These are phyloP conservation scores for Phylloporus rhodoxanthus DNA, from an alignment of 768 basidiomycete genomes.

Conservation along the genomic window DNA sequence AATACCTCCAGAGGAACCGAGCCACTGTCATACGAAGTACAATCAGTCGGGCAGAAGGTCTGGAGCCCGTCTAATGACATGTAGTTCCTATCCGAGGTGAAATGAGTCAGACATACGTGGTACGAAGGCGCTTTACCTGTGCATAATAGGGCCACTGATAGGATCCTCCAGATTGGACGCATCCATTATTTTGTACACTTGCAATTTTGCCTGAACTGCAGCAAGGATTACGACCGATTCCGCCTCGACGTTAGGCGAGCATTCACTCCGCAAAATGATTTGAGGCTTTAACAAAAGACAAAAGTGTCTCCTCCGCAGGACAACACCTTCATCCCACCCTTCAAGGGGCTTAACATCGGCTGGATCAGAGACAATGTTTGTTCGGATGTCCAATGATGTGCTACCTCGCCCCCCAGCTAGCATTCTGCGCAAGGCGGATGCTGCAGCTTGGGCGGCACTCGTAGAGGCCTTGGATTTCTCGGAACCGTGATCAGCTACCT, in stretches of 20 bases:
- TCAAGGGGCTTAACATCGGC: constrained; percentile 51
- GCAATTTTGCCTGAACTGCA: constrained; percentile 73
- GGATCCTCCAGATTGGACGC: constrained; percentile 72
- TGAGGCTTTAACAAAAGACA: constrained; percentile 90
- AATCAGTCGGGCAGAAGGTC: constrained; percentile 68
- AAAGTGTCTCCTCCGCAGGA: constrained; percentile 65
- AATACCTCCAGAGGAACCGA: constrained; percentile 86
- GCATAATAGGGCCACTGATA: constrained; percentile 80
- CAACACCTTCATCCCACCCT: constrained; percentile 70
- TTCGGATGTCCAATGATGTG: constrained; percentile 36
- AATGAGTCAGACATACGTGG: background rate
- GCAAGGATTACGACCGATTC: constrained; percentile 67
- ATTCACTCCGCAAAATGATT: constrained; percentile 62
- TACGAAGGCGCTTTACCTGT: constrained; percentile 45
- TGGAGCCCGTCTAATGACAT: constrained; percentile 77
- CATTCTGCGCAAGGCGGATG: constrained; percentile 60
- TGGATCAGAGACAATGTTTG: constrained; percentile 26
- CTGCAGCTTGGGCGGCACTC: constrained; percentile 59
- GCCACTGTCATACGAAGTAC: constrained; percentile 39
- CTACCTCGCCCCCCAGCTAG: constrained; percentile 49
- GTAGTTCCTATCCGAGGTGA: constrained; percentile 53
- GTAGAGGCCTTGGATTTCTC: constrained; percentile 29
- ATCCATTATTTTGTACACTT: constrained; percentile 79
- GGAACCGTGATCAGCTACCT: constrained; percentile 11
- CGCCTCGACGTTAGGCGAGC: constrained; percentile 24